These are phyloP conservation scores for Murraya koenigii DNA, from an alignment of 345 rosid species.

Conservation along the genomic window DNA sequence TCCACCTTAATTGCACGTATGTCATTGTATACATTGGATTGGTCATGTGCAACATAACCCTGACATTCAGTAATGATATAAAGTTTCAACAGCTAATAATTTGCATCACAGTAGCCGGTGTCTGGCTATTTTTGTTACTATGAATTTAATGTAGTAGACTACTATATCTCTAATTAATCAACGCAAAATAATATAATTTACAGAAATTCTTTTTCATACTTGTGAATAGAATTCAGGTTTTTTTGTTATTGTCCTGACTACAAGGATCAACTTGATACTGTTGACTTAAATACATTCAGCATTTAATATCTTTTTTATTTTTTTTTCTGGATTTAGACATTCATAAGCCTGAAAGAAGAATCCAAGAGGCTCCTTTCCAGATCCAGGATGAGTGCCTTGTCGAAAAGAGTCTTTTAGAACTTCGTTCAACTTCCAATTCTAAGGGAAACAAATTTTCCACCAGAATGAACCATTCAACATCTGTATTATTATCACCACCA, in stretches of 20 bases:
- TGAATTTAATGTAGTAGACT: not conserved
- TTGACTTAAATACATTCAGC: not conserved
- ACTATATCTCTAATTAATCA: not conserved
- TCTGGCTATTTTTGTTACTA: not conserved
- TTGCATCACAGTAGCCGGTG: not conserved
- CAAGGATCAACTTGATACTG: not conserved
- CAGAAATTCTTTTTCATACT: not conserved
- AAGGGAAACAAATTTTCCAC: slow-evolving; percentile 27
- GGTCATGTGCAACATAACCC: not conserved
- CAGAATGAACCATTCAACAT: slow-evolving; percentile 23
- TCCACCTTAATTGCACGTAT: not conserved
- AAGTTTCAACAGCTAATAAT: not conserved
- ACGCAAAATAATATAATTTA: not conserved
- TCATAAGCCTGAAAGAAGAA: slow-evolving; percentile 36
- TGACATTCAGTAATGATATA: not conserved
- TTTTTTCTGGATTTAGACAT: slow-evolving; percentile 35
- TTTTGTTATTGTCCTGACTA: not conserved
- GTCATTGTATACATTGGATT: not conserved
- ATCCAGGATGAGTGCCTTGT: slow-evolving; percentile 21
- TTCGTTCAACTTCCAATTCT: slow-evolving; percentile 26
- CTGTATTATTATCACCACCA: slow-evolving; percentile 31
- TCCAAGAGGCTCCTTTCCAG: slow-evolving; percentile 31
- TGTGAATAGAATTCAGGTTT: not conserved
- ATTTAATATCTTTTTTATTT: not conserved
- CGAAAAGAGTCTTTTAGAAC: slow-evolving; percentile 18